Conservation (phyloP, 495 filamentous ascomycete genomes). For the Delitschia confertaspora region DNA sequence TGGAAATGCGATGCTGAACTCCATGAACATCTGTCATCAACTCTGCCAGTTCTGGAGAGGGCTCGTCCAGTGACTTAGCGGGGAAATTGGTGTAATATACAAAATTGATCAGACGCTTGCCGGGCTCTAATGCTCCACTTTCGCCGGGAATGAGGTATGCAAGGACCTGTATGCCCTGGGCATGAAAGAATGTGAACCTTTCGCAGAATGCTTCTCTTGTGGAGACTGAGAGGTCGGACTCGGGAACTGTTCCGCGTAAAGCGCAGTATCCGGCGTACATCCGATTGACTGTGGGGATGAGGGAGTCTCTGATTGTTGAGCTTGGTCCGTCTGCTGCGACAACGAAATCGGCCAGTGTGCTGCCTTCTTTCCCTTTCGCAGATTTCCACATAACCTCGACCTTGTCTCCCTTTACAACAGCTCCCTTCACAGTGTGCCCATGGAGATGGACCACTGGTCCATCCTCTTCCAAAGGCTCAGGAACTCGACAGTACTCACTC, state of each 20-base stretch:
- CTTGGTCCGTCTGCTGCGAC: conserved; percentile 50
- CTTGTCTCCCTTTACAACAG: conserved; percentile 36
- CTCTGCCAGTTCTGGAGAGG: conserved; percentile 39
- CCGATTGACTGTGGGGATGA: conserved; percentile 40
- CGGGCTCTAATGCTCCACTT: conserved; percentile 40
- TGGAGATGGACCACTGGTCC: conserved; percentile 40
- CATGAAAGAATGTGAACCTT: conserved; percentile 21
- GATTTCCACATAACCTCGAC: conserved; percentile 37
- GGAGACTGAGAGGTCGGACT: conserved; percentile 31
- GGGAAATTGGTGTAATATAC: conserved; percentile 52
- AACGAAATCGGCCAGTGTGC: conserved; percentile 39
- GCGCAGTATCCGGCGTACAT: conserved; percentile 51
- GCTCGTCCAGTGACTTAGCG: conserved; percentile 24
- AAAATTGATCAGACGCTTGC: conserved; percentile 43
- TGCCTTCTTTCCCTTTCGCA: conserved; percentile 33
- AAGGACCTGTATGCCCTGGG: conserved; percentile 43
- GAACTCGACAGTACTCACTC: conserved; percentile 13
- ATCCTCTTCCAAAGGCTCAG: conserved; percentile 28
- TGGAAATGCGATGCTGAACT: conserved; percentile 38
- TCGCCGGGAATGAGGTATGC: conserved; percentile 38
- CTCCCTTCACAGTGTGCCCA: conserved; percentile 40
- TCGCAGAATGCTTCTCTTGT: conserved; percentile 28
- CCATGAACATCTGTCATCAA: conserved; percentile 48
- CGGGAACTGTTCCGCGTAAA: conserved; percentile 45
- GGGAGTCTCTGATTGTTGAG: conserved; percentile 43